Percentiles rank a stretch among this genome's conserved stretches.
phyloP scores from a whole-genome alignment of 2,329 filamentous ascomycete species.

The Nigrospora sphaerica region DNA sequence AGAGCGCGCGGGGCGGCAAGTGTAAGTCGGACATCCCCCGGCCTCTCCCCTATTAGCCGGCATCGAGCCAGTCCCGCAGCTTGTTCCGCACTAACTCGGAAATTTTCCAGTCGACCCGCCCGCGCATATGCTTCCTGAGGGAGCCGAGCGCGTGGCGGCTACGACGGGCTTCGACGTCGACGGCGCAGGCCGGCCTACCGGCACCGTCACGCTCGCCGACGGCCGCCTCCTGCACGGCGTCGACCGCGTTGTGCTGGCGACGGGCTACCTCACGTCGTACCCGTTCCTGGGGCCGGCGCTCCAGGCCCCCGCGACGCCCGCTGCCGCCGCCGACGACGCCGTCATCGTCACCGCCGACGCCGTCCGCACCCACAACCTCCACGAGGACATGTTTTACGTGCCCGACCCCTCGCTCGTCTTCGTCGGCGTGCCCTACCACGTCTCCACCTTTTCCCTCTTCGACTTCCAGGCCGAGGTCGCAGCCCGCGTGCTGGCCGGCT shows the following conservation, averaged over 20 bases:
- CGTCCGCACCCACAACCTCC: slow-evolving; percentile 56
- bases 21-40: slow-evolving; percentile 15
- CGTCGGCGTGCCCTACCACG: slow-evolving; percentile 58
- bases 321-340: slow-evolving; percentile 40
- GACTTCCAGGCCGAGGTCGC: slow-evolving; percentile 62
- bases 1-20: slow-evolving; percentile 50
- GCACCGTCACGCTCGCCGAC: slow-evolving; percentile 43
- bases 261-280: slow-evolving; percentile 61
- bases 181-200: slow-evolving; percentile 17
- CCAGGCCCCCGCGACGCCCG: slow-evolving; percentile 29
- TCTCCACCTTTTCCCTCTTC: slow-evolving; percentile 61
- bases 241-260: slow-evolving; percentile 57
- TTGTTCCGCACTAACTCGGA: too few species aligned
- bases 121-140: slow-evolving; percentile 42
- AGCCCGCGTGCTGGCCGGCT: slow-evolving; percentile 47
- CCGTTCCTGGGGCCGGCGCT: slow-evolving; percentile 53
- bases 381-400: slow-evolving; percentile 68
- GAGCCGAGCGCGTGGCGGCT: slow-evolving; percentile 43
- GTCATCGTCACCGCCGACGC: slow-evolving; percentile 57
- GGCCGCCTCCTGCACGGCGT: slow-evolving; percentile 46
- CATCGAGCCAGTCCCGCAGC: too few species aligned
- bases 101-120: slow-evolving; percentile 40
- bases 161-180: slow-evolving; percentile 37
- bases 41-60: too few species aligned
- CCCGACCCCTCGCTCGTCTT: slow-evolving; percentile 57